Percentiles rank a stretch among this genome's conserved stretches.
Evolutionary conservation across 2,329 filamentous ascomycete species (phyloP).

Genomic region (Chaetomiaceae sp.): DNA sequence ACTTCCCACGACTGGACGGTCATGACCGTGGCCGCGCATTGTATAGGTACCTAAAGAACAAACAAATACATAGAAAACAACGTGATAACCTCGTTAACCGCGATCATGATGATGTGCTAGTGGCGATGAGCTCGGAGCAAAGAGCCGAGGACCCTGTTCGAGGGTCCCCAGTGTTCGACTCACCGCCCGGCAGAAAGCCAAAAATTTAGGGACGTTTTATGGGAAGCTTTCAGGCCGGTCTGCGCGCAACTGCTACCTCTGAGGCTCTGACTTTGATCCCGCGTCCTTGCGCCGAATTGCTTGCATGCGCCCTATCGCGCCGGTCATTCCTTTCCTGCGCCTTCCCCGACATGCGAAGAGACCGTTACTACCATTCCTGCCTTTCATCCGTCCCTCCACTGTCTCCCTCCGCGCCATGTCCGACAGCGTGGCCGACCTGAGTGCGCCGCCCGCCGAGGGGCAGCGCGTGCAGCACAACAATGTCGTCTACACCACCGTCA

Average conservation of each 20-base stretch:
- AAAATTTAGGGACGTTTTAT: conserved; percentile 2
- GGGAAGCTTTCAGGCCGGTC: neutral
- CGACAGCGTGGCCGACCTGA: conserved; percentile 16
- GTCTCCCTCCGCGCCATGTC: conserved; percentile 20
- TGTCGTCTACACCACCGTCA: conserved; percentile 45
- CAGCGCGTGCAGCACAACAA: conserved; percentile 37
- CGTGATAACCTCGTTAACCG: no score
- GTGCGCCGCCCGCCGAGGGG: conserved; percentile 27
- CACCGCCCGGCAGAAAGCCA: conserved; percentile 19
- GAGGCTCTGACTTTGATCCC: neutral
- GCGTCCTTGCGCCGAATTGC: neutral
- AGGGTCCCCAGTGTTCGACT: no score
- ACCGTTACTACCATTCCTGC: neutral
- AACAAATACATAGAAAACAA: no score
- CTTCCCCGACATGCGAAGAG: conserved; percentile 9
- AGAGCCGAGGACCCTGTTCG: no score
- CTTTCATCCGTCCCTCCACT: neutral
- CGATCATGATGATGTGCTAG: no score
- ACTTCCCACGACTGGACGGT: neutral
- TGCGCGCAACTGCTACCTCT: neutral
- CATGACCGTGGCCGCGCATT: neutral
- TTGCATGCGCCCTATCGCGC: conserved; percentile 13
- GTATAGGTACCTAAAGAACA: no score
- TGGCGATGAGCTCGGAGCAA: no score
- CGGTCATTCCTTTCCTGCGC: conserved; percentile 8